Conservation (phyloP, 441 rosid species). For the Erodium texanum region DNA sequence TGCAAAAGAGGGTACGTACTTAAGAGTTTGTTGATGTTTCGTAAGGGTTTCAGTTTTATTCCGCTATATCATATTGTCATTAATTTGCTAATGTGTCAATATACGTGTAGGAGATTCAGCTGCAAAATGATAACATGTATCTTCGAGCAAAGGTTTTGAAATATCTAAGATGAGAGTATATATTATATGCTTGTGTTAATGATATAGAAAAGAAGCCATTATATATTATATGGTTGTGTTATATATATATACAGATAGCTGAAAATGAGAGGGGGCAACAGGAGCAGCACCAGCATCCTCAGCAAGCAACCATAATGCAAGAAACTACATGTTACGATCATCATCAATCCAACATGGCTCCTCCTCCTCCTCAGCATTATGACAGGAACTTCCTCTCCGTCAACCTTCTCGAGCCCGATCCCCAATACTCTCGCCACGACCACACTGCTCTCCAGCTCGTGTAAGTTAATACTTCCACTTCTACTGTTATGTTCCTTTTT, state of each 20-base stretch:
- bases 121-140: conserved; percentile 73
- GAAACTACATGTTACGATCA: conserved; percentile 16
- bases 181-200: too few species aligned
- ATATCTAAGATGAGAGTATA: too few species aligned
- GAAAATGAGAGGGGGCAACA: conserved; percentile 46
- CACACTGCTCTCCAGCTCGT: conserved; percentile 74
- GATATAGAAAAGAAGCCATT: too few species aligned
- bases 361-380: conserved; percentile 37
- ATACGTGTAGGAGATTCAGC: conserved; percentile 56
- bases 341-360: conserved; percentile 11
- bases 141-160: conserved; percentile 51
- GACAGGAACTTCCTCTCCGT: conserved; percentile 52
- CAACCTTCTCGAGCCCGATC: conserved; percentile 52
- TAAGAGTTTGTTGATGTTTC: too few species aligned
- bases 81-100: too few species aligned
- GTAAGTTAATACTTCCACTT: too few species aligned
- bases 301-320: conserved; percentile 36
- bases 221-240: too few species aligned
- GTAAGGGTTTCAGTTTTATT: too few species aligned
- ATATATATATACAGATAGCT: conserved; percentile 39
- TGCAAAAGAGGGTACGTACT: conserved; percentile 80
- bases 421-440: conserved; percentile 48
- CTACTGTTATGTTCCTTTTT: too few species aligned
- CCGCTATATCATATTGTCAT: too few species aligned
- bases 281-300: conserved; percentile 14